Evolutionary conservation across 768 basidiomycete species (phyloP).

Genomic region (Agaricus bisporus): DNA sequence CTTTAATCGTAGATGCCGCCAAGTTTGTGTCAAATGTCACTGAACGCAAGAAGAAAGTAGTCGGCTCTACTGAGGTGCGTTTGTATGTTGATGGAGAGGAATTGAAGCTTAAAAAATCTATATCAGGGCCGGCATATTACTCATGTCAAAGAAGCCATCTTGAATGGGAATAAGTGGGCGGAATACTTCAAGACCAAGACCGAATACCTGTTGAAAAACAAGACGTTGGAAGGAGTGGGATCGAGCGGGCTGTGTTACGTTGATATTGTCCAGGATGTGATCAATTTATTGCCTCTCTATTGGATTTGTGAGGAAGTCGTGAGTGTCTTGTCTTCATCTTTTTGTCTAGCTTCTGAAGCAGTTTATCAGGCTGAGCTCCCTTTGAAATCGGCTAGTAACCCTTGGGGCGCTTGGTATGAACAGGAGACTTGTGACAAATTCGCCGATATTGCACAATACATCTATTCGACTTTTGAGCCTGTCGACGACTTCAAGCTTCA

Average conservation of each 20-base stretch:
- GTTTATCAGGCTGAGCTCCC: slow-evolving; percentile 38
- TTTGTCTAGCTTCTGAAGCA: neutral
- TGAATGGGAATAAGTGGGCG: slow-evolving; percentile 1
- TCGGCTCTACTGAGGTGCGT: slow-evolving; percentile 12
- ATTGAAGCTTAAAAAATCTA: too few relatives aligned
- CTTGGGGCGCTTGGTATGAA: slow-evolving; percentile 29
- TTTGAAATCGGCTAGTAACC: slow-evolving; percentile 27
- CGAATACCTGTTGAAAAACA: slow-evolving; percentile 25
- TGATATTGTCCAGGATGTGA: slow-evolving; percentile 63
- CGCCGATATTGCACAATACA: slow-evolving; percentile 43
- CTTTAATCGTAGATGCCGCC: slow-evolving; percentile 20
- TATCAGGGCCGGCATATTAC: neutral
- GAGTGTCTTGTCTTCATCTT: slow-evolving; percentile 18
- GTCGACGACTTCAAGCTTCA: slow-evolving; percentile 43
- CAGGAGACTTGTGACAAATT: slow-evolving; percentile 35
- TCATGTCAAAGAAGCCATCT: slow-evolving; percentile 10
- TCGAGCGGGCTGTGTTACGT: slow-evolving; percentile 25
- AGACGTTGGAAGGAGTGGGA: slow-evolving; percentile 26
- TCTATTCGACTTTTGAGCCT: slow-evolving; percentile 37
- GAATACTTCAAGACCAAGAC: slow-evolving; percentile 29
- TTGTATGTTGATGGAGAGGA: neutral
- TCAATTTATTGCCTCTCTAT: slow-evolving; percentile 53
- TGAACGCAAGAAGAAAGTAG: slow-evolving; percentile 24
- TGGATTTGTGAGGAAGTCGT: slow-evolving; percentile 60
- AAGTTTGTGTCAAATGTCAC: slow-evolving; percentile 29